Conservation (phyloP, 768 basidiomycete species). For the Trametes maxima region DNA sequence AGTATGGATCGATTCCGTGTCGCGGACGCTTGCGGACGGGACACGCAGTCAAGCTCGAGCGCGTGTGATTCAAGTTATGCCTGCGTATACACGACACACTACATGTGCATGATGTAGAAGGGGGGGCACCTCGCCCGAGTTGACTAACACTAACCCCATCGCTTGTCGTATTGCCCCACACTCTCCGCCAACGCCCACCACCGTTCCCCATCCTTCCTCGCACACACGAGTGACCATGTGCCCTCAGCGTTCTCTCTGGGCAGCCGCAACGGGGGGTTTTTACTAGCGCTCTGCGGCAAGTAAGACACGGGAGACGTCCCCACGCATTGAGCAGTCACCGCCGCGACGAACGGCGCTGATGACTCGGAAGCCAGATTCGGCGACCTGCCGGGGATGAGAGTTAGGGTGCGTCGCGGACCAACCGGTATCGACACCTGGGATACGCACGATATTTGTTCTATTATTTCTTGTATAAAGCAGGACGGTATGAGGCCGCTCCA, state of each 20-base stretch:
- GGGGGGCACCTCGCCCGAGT: too few relatives aligned
- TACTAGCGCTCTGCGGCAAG: slow-evolving; percentile 37
- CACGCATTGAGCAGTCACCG: slow-evolving; percentile 48
- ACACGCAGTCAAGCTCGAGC: too few relatives aligned
- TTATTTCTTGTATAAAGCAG: slow-evolving; percentile 52
- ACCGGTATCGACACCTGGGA: not conserved
- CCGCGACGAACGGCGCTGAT: slow-evolving; percentile 39
- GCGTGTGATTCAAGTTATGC: too few relatives aligned
- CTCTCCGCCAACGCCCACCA: slow-evolving; percentile 52
- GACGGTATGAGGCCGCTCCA: slow-evolving; percentile 64
- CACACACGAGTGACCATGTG: slow-evolving; percentile 44
- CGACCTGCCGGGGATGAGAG: slow-evolving; percentile 1
- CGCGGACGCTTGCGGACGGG: too few relatives aligned
- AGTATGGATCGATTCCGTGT: too few relatives aligned
- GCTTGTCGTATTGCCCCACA: slow-evolving; percentile 42
- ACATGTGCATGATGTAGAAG: not conserved
- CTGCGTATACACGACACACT: not conserved
- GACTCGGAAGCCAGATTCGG: not conserved
- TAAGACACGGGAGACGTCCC: slow-evolving; percentile 54
- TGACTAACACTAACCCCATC: slow-evolving; percentile 40
- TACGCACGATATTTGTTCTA: slow-evolving; percentile 49
- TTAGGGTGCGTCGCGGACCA: not conserved
- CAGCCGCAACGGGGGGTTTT: slow-evolving; percentile 41
- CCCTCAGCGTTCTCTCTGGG: slow-evolving; percentile 57
- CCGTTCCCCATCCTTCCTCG: slow-evolving; percentile 18